Base-by-base conservation (phyloP, 1,284 basidiomycete species). In the Puccinia hordei region DNA sequence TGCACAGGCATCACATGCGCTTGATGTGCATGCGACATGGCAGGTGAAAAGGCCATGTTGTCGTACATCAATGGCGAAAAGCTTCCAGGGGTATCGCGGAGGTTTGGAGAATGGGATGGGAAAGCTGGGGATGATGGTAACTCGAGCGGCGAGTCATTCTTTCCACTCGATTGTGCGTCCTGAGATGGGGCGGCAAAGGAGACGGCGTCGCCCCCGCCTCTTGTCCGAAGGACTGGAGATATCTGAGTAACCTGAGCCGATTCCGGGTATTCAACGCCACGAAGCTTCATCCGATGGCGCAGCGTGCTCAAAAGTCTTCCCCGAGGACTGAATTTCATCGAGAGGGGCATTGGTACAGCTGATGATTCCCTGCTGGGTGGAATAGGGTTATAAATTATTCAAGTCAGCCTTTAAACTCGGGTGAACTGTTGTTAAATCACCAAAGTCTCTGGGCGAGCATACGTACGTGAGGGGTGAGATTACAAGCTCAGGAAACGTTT, bases 1-100 rank as follows among this genome's bases (percentile, higher is more conserved):
- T 66, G 68, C 44, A 51, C 46, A 30, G 41, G 41, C 27, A 61
- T 46, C 27, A 30, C 78, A 33, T 73, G 59, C 27, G 59, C 51
- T 27, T 59, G 66, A 72, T 66, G 55, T 38, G 49, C 46, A 30
- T 80, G 61, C 22, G 49, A 27, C 33, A 65, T 51, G 13, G 78
- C 38, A 44, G 57, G 66, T 46, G 71, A 69, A 38, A 73, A 65
- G 19, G 57, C 57, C 41, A 46, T 63, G 24, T 41, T n/a, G 49
- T 73, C 57, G 24, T 61, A n/a, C 46, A 69, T 69, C 46, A 69
- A 66, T 61, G 78, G 71, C 13, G 71, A 73, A 53, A 80, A 80
- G 59, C 78, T 80, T 15, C 69, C 78, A 55, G 78, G 71, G 15
- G 78, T 49, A 17, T 53, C 44, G 53, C 44, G 55, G 27, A 80